Evolutionary conservation across 495 filamentous ascomycete species (phyloP), one percentile per base, ranked within the genome.

Genomic region (Talaromyces ruber): DNA sequence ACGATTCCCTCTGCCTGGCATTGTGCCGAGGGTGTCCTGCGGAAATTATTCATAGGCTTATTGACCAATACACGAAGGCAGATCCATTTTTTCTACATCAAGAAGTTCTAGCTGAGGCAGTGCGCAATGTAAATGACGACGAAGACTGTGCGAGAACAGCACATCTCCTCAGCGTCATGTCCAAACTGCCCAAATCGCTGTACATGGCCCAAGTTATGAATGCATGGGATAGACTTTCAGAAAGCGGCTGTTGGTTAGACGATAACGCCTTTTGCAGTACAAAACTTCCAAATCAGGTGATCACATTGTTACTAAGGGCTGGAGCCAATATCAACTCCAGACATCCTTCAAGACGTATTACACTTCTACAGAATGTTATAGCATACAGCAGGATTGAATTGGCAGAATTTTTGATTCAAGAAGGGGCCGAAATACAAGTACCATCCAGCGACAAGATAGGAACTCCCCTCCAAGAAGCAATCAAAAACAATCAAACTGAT

Each of bases 241-340:
- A 59, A 2, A 18, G 11, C 50, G 6, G 3, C 2, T 24, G 28
- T 22, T n/a, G 34, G 22, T n/a, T 22, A 30, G 1, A 30, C 29
- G 52, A 18, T n/a, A n/a, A n/a, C n/a, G n/a, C n/a, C n/a, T n/a
- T n/a, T n/a, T n/a, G n/a, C n/a, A n/a, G n/a, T n/a, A n/a, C n/a
- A n/a, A n/a, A n/a, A n/a, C n/a, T n/a, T n/a, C n/a, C n/a, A n/a
- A n/a, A n/a, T n/a, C n/a, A 26, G 24, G 2, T 55, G 21, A 34
- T 62, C 34, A 28, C 30, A 32, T 2, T 43, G 2, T 39, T 63
- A 8, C 37, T 58, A 16, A 22, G 43, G 8, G 30, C 29, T 18
- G 61, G 61, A 9, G 73, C 72, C 25, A 64, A 75, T 22, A 39
- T 68, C 9, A 72, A 79, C 52, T 62, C 58, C 6, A 57, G 61